Conservation (phyloP, 495 filamentous ascomycete species). For the Rostrohypoxylon terebratum region DNA sequence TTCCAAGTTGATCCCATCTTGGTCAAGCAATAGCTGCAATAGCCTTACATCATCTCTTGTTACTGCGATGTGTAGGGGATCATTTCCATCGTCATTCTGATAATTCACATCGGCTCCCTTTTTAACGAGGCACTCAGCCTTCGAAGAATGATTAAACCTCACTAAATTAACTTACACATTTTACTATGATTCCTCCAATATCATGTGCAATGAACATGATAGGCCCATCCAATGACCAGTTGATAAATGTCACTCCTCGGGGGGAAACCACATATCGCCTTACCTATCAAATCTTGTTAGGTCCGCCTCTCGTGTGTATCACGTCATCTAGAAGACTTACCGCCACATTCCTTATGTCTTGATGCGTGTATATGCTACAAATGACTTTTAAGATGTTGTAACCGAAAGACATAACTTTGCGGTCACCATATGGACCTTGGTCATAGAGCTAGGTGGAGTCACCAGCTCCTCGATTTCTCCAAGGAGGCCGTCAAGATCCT, state of each 20-base stretch:
- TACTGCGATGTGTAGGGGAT: slow-evolving; percentile 1
- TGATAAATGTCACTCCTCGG: not conserved
- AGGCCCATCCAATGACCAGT: not conserved
- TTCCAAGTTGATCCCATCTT: not conserved
- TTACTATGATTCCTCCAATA: slow-evolving; percentile 35
- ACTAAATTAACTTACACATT: slow-evolving; percentile 20
- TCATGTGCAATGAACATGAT: slow-evolving; percentile 35
- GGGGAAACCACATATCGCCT: not conserved
- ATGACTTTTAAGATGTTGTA: slow-evolving; percentile 1
- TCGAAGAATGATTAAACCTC: not conserved
- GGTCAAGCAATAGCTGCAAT: not conserved
- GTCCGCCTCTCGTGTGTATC: not conserved
- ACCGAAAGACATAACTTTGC: slow-evolving; percentile 9
- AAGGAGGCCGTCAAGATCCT: slow-evolving; percentile 9
- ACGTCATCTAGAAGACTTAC: not conserved
- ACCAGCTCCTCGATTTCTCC: slow-evolving; percentile 14
- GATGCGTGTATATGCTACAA: not conserved
- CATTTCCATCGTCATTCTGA: not conserved
- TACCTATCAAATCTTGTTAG: not conserved
- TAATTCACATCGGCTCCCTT: not conserved
- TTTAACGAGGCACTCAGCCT: too few species aligned
- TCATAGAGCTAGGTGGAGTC: slow-evolving; percentile 5
- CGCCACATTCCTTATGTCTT: not conserved
- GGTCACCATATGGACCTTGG: slow-evolving; percentile 4
- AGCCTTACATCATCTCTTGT: not conserved